Conservation (phyloP, 2,329 filamentous ascomycete genomes). For the Cadophora luteo-olivacea region DNA sequence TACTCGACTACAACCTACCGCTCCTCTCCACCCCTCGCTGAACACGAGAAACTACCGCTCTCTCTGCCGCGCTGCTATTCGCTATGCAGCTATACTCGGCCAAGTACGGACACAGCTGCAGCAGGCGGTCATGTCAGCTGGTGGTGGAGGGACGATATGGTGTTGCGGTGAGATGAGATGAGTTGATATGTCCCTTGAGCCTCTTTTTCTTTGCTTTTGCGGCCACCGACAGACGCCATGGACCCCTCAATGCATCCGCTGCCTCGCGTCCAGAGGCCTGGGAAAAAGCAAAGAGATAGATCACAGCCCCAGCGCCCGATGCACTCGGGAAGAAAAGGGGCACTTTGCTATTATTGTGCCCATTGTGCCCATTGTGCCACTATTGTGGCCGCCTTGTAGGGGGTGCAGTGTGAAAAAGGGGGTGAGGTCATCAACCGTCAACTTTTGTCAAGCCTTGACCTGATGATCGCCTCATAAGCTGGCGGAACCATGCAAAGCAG, state of each 20-base stretch:
- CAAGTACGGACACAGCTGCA: slow-evolving; percentile 11
- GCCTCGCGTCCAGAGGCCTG: slow-evolving; percentile 31
- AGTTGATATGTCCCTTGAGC: slow-evolving; percentile 27
- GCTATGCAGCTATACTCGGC: background rate
- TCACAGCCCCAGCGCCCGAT: slow-evolving; percentile 11
- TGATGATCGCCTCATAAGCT: slow-evolving; percentile 20
- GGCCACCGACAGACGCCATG: slow-evolving; percentile 17
- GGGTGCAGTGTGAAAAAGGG: background rate
- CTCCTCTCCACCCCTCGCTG: slow-evolving; percentile 7
- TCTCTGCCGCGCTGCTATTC: background rate
- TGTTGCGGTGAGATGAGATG: slow-evolving; percentile 25
- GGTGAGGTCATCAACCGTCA: slow-evolving; percentile 23
- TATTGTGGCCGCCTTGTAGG: background rate
- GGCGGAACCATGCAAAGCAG: background rate
- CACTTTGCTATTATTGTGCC: background rate
- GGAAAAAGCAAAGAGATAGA: slow-evolving; percentile 34
- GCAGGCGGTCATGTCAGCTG: slow-evolving; percentile 15
- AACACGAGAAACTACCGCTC: slow-evolving; percentile 20
- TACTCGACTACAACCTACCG: background rate
- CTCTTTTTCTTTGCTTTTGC: slow-evolving; percentile 32
- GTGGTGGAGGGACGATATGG: background rate
- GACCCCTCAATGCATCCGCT: slow-evolving; percentile 19
- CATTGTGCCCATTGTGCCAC: background rate
- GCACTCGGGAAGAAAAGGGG: slow-evolving; percentile 23
- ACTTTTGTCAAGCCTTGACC: slow-evolving; percentile 10